Percentiles rank a stretch among this genome's conserved stretches.
These are phyloP conservation scores for Xylariomycetidae sp. DNA, from an alignment of 2,329 filamentous ascomycete species.

Conservation along the genomic window DNA sequence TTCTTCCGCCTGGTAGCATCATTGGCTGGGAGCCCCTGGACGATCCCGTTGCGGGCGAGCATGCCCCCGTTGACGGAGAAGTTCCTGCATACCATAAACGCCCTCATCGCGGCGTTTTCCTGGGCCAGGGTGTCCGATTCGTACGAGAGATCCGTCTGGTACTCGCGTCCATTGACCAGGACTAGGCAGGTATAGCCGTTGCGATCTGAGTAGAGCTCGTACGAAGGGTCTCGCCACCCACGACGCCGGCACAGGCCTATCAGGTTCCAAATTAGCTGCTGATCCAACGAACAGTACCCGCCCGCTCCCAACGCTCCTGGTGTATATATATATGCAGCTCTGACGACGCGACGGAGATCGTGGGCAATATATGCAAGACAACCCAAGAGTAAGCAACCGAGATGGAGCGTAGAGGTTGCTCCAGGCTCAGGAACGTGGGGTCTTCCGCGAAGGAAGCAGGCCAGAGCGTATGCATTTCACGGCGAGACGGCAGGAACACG, in stretches of 20 bases:
- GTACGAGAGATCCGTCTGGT: slow-evolving; percentile 84
- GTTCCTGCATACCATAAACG: slow-evolving; percentile 96
- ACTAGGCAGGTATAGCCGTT: slow-evolving; percentile 84
- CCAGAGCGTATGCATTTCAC: slow-evolving; percentile 9
- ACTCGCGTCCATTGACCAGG: slow-evolving; percentile 92
- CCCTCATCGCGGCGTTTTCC: slow-evolving; percentile 90
- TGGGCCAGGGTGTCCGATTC: slow-evolving; percentile 76
- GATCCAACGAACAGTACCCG: slow-evolving; percentile 19
- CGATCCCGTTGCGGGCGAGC: slow-evolving; percentile 63
- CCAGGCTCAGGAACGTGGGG: slow-evolving; percentile 21
- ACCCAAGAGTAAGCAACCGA: slow-evolving; percentile 21
- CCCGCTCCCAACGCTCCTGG: slow-evolving; percentile 18
- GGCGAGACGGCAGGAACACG: slow-evolving; percentile 20
- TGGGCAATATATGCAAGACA: slow-evolving; percentile 27
- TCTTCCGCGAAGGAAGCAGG: slow-evolving; percentile 15
- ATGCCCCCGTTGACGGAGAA: slow-evolving; percentile 96
- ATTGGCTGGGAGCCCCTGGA: slow-evolving; percentile 57
- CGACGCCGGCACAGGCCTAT: slow-evolving; percentile 89
- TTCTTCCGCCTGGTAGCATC: slow-evolving; percentile 47
- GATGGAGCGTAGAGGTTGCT: slow-evolving; percentile 13
- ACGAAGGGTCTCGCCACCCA: slow-evolving; percentile 86
- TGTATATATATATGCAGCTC: slow-evolving; percentile 24
- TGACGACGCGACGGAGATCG: slow-evolving; percentile 23
- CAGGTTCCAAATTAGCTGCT: slow-evolving; percentile 26
- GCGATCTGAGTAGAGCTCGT: slow-evolving; percentile 70